phyloP scores from a whole-genome alignment of 2,329 filamentous ascomycete genomes.

The Xylariaceae sp. region DNA sequence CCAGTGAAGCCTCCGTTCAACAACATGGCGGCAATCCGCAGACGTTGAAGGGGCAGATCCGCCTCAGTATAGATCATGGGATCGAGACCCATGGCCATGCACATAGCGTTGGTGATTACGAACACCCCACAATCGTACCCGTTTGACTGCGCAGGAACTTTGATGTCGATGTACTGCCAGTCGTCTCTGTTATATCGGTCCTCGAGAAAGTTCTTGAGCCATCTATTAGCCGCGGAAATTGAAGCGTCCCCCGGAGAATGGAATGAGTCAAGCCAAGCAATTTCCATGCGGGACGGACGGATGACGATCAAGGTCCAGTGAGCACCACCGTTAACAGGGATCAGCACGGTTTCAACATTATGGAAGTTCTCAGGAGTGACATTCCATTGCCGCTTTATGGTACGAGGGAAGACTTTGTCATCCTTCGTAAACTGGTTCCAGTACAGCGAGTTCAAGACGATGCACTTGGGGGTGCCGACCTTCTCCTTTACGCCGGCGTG shows the following conservation, averaged over 20 bases:
- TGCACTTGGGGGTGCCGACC: conserved; percentile 55
- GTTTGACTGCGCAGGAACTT: conserved; percentile 60
- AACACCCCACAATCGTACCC: conserved; percentile 76
- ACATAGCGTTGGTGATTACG: conserved; percentile 70
- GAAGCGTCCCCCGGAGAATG: conserved; percentile 41
- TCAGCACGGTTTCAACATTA: conserved; percentile 63
- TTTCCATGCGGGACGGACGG: conserved; percentile 55
- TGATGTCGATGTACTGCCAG: conserved; percentile 55
- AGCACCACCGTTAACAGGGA: conserved; percentile 62
- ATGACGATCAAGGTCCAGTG: conserved; percentile 76
- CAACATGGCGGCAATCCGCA: conserved; percentile 62
- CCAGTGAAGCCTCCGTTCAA: conserved; percentile 65
- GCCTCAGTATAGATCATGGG: conserved; percentile 48
- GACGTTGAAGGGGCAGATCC: conserved; percentile 59
- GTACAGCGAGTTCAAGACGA: conserved; percentile 65
- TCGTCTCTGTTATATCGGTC: conserved; percentile 51
- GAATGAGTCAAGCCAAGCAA: conserved; percentile 71
- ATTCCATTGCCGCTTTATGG: conserved; percentile 43
- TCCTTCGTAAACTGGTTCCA: conserved; percentile 54
- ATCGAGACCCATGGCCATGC: conserved; percentile 52
- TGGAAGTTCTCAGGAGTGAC: conserved; percentile 61
- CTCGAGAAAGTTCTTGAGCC: conserved; percentile 57
- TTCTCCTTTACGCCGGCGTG: conserved; percentile 50
- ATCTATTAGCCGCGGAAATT: conserved; percentile 45
- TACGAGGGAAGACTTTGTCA: conserved; percentile 42